Conservation (phyloP, 2,329 filamentous ascomycete genomes). For the Didymella lethalis region DNA sequence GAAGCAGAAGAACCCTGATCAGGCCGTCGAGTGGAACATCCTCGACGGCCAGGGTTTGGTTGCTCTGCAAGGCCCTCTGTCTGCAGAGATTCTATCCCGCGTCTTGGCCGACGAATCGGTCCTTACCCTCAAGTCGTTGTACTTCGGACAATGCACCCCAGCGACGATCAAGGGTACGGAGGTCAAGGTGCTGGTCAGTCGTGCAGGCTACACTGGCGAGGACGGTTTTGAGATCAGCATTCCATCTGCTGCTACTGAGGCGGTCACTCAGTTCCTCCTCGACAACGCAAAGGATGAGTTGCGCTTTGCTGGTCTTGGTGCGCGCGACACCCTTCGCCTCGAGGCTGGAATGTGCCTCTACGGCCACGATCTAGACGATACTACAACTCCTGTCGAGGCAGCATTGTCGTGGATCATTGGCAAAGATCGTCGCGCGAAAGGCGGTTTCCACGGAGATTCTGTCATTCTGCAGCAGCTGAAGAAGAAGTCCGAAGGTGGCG, state of each 20-base stretch:
- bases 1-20: slow-evolving; percentile 48
- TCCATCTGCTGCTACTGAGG: slow-evolving; percentile 68
- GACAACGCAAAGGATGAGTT: slow-evolving; percentile 68
- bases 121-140: slow-evolving; percentile 64
- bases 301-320: slow-evolving; percentile 85
- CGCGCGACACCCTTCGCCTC: slow-evolving; percentile 88
- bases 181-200: slow-evolving; percentile 73
- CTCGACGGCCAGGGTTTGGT: slow-evolving; percentile 79
- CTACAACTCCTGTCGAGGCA: slow-evolving; percentile 72
- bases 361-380: slow-evolving; percentile 93
- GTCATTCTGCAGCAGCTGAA: slow-evolving; percentile 79
- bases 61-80: slow-evolving; percentile 86
- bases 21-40: slow-evolving; percentile 71
- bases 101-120: slow-evolving; percentile 63
- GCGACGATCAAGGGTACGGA: slow-evolving; percentile 69
- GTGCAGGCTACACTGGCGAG: slow-evolving; percentile 96
- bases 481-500: slow-evolving; percentile 74
- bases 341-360: slow-evolving; percentile 99
- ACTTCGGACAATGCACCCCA: slow-evolving; percentile 80
- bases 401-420: slow-evolving; percentile 82
- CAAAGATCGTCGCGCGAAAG: slow-evolving; percentile 73
- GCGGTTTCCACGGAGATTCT: slow-evolving; percentile 86
- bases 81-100: slow-evolving; percentile 71
- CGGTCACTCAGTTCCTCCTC: slow-evolving; percentile 75
- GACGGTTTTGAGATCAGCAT: slow-evolving; percentile 98